These are phyloP conservation scores for Fusarium anthophilum DNA, from an alignment of 2,329 filamentous ascomycete genomes.

Conservation along the genomic window DNA sequence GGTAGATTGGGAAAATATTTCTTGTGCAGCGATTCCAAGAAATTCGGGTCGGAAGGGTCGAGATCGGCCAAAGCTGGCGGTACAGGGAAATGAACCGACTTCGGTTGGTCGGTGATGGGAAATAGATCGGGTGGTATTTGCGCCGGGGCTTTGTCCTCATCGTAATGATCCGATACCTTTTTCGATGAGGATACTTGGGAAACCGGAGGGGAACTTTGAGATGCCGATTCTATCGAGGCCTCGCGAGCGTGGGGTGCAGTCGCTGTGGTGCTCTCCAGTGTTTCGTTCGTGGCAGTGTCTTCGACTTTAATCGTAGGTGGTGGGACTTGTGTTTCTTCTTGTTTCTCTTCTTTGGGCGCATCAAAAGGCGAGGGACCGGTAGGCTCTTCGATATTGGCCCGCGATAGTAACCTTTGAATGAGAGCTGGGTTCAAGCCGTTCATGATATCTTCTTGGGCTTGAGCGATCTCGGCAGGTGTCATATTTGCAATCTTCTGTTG, in stretches of 20 bases:
- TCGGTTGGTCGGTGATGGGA: constrained; percentile 51
- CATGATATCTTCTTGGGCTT: constrained; percentile 83
- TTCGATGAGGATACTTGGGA: constrained; percentile 26
- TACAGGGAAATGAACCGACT: constrained; percentile 70
- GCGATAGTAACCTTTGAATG: constrained; percentile 78
- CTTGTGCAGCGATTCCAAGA: constrained; percentile 83
- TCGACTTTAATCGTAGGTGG: constrained; percentile 50
- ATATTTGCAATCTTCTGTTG: constrained; percentile 76
- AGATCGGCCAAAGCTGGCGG: constrained; percentile 71
- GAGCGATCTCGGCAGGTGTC: constrained; percentile 82
- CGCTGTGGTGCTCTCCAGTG: not conserved
- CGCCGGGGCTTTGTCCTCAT: constrained; percentile 55
- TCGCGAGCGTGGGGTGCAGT: not conserved
- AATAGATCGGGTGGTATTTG: constrained; percentile 55
- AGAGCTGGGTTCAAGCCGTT: constrained; percentile 78
- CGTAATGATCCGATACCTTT: constrained; percentile 47
- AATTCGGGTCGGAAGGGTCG: constrained; percentile 83
- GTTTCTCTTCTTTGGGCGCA: constrained; percentile 32
- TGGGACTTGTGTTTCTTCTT: constrained; percentile 3
- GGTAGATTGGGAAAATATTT: constrained; percentile 95
- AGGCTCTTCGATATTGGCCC: constrained; percentile 77
- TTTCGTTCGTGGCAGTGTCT: constrained; percentile 38
- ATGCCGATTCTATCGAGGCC: not conserved
- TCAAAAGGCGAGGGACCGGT: constrained; percentile 57
- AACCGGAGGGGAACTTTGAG: not conserved